Base-by-base conservation (phyloP, 176 grass and related monocot genomes). In the Cenchrus americanus region DNA sequence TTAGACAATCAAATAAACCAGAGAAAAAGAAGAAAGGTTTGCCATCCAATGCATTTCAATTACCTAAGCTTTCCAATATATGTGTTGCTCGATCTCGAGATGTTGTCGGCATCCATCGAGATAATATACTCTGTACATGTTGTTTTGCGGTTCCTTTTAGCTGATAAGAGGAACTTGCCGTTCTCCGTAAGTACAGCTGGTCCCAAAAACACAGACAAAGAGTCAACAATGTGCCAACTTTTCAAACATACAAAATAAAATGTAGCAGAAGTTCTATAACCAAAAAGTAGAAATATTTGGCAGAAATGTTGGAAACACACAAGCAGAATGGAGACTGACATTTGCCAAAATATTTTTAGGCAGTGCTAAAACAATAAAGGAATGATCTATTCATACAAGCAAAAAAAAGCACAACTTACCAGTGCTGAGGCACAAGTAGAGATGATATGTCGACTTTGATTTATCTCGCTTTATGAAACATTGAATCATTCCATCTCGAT, bases 51-150 rank as follows among this genome's bases (percentile, higher is more conserved):
- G 59, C 19, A 12, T 65, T 67, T 70, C 0, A 64, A 40, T 37
- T 90, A 99, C 97, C 97, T 99, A 74, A 99, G 71, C 64, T 99
- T 99, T 66, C 97, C 97, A 76, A 99, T 96, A 62, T 99, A 99
- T 57, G 91, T 94, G 87, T 78, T 99, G 78, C 91, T 96, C 22
- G 97, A 99, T 85, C 89, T 92, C 6, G 97, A 99, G 57, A 99
- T 92, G 82, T 87, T 95, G 15, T 87, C 90, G 53, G 88, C 83
- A 66, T 96, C 88, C 91, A 94, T 91, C 4, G 97, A 99, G 70
- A 99, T 87, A 81, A 94, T 77, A 84, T 99, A 99, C 81, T 99
- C 93, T 0, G 97, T 99, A 76, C 88, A 91, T 22, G 97, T 96
- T 62, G 97, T 88, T 83, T 82, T 94, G 48, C 93, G 88, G 50